A percentile compares a stretch with the other conserved stretches of the same genome.
Conservation (phyloP, 768 basidiomycete genomes). For the Symmetrospora coprosmae region DNA sequence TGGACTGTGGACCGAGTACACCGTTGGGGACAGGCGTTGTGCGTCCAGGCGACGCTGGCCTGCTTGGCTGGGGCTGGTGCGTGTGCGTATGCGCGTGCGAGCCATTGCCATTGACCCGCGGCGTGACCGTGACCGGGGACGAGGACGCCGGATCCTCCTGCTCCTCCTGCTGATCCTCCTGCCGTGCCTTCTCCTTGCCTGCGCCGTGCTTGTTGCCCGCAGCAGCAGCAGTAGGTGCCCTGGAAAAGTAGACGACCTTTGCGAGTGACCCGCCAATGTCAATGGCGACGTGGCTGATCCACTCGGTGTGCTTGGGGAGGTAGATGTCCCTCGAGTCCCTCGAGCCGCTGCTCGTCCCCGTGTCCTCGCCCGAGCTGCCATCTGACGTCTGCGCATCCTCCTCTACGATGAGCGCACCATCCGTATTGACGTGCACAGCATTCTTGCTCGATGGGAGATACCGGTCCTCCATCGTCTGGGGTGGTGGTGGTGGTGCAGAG, state of each 20-base stretch:
- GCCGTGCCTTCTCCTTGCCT: constrained; percentile 9
- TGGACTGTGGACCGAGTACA: constrained; percentile 14
- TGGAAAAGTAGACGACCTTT: constrained; percentile 96
- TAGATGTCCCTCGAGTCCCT: constrained; percentile 91
- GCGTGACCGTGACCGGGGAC: too few relatives aligned
- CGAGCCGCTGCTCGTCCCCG: not conserved
- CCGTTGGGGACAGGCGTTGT: constrained; percentile 19
- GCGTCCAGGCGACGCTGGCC: constrained; percentile 8
- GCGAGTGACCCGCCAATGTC: constrained; percentile 95
- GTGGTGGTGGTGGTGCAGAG: not conserved
- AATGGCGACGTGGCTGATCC: constrained; percentile 90
- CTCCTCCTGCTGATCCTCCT: not conserved
- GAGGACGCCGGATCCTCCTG: constrained; percentile 1
- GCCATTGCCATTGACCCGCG: not conserved
- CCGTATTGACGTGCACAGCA: constrained; percentile 85
- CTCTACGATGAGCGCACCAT: constrained; percentile 79
- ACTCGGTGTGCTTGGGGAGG: constrained; percentile 92
- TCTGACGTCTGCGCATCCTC: constrained; percentile 48
- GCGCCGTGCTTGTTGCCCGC: not conserved
- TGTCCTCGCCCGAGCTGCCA: not conserved
- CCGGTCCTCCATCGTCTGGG: constrained; percentile 8
- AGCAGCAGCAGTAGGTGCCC: constrained; percentile 34
- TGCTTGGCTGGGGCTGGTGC: constrained; percentile 17
- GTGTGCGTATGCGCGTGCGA: not conserved
- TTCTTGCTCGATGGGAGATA: constrained; percentile 5